Evolutionary conservation across 495 filamentous ascomycete species (phyloP).

Genomic region (Hyaloscypha finlandica): DNA sequence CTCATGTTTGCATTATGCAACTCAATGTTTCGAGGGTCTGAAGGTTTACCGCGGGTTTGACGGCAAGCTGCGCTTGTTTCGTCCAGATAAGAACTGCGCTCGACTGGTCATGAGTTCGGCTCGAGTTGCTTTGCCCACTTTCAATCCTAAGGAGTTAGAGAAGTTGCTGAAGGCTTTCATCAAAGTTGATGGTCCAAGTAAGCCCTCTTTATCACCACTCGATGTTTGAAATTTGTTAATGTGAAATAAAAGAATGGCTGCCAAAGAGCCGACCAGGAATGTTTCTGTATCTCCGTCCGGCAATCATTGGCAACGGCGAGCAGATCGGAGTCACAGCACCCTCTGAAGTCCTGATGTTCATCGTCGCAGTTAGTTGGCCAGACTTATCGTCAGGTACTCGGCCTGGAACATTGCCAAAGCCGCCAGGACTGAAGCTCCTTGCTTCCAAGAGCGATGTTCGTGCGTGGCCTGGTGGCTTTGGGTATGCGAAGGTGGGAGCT

Average conservation of each 20-base stretch:
- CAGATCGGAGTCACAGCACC: constrained; percentile 82
- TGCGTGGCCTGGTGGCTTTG: constrained; percentile 94
- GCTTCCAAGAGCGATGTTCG: constrained; percentile 76
- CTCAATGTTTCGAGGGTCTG: constrained; percentile 88
- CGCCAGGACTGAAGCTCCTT: constrained; percentile 68
- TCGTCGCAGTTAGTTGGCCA: constrained; percentile 77
- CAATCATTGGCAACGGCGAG: constrained; percentile 78
- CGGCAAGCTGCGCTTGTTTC: constrained; percentile 81
- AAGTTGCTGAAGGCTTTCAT: constrained; percentile 70
- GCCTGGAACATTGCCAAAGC: constrained; percentile 32
- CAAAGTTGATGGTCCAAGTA: constrained; percentile 61
- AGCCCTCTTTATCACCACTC: background rate
- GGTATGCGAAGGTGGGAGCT: constrained; percentile 86
- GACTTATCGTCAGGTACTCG: constrained; percentile 48
- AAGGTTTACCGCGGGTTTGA: constrained; percentile 87
- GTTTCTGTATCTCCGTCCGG: constrained; percentile 85
- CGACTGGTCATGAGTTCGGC: constrained; percentile 71
- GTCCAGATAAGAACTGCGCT: constrained; percentile 72
- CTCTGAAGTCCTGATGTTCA: constrained; percentile 77
- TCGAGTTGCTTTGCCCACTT: constrained; percentile 76
- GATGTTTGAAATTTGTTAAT: background rate
- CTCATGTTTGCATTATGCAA: constrained; percentile 84
- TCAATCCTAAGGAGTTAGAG: constrained; percentile 68
- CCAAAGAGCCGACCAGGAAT: constrained; percentile 62
- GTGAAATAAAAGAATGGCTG: constrained; percentile 58